Evolutionary conservation across 2,329 filamentous ascomycete species (phyloP).

Genomic region (Alternaria rosae): DNA sequence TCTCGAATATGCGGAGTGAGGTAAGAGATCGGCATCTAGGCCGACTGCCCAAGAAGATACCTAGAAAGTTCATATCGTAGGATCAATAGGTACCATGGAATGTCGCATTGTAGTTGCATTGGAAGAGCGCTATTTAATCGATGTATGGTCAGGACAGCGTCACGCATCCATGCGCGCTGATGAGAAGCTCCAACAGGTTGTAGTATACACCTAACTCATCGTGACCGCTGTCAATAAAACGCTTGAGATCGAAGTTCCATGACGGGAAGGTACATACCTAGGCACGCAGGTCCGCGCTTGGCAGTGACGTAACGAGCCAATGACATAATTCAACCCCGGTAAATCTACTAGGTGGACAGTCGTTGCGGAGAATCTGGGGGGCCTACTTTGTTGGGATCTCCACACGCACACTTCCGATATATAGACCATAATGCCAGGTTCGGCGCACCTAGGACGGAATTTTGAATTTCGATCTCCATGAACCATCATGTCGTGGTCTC

Average conservation of each 20-base stretch:
- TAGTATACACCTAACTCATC: neutral
- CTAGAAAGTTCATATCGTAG: neutral
- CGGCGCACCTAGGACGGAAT: neutral
- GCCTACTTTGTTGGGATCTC: neutral
- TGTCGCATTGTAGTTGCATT: neutral
- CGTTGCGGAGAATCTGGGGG: neutral
- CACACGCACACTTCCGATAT: neutral
- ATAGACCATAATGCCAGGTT: neutral
- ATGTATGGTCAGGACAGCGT: neutral
- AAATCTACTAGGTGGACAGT: neutral
- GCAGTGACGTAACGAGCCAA: neutral
- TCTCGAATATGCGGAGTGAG: neutral
- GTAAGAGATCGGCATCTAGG: neutral
- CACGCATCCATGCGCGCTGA: neutral
- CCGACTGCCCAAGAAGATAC: neutral
- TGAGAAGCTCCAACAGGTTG: neutral
- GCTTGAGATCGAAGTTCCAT: neutral
- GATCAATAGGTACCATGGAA: neutral
- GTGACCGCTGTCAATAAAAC: neutral
- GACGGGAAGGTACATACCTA: neutral
- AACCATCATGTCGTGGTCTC: conserved; percentile 3
- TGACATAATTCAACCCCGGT: neutral
- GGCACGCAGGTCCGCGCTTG: neutral
- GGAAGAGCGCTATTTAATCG: neutral
- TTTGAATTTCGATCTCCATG: neutral